These are phyloP conservation scores for Fraxinus velutina DNA, from an alignment of 305 asterid species.

Conservation along the genomic window DNA sequence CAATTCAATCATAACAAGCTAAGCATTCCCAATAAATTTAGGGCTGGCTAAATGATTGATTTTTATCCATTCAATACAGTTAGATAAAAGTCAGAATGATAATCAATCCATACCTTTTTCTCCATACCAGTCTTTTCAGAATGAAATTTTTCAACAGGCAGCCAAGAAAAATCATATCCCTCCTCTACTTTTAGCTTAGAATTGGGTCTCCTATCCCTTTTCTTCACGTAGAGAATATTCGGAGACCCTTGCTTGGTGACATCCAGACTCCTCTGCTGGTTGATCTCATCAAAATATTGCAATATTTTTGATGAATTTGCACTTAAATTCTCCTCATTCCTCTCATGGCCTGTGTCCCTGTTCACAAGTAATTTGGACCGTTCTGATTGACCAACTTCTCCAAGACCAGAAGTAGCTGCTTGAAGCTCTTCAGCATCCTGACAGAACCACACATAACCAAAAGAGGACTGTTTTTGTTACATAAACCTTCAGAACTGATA, in stretches of 20 bases:
- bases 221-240: background rate
- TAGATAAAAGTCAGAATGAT: background rate
- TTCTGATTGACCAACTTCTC: background rate
- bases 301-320: background rate
- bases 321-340: background rate
- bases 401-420: background rate
- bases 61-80: background rate
- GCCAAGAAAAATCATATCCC: background rate
- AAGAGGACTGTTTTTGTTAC: background rate
- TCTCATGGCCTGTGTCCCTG: background rate
- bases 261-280: background rate
- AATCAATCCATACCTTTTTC: background rate
- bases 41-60: background rate
- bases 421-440: background rate
- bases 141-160: background rate
- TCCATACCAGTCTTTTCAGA: background rate
- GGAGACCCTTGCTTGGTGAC: background rate
- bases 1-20: background rate
- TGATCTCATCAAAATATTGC: background rate
- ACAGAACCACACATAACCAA: background rate
- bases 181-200: background rate
- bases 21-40: background rate
- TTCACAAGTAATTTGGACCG: background rate
- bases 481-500: background rate
- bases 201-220: conserved; percentile 6